Evolutionary conservation across 805 yeast species (phyloP), one percentile per base, ranked within the genome.

Genomic region (Geotrichum ghanense): DNA sequence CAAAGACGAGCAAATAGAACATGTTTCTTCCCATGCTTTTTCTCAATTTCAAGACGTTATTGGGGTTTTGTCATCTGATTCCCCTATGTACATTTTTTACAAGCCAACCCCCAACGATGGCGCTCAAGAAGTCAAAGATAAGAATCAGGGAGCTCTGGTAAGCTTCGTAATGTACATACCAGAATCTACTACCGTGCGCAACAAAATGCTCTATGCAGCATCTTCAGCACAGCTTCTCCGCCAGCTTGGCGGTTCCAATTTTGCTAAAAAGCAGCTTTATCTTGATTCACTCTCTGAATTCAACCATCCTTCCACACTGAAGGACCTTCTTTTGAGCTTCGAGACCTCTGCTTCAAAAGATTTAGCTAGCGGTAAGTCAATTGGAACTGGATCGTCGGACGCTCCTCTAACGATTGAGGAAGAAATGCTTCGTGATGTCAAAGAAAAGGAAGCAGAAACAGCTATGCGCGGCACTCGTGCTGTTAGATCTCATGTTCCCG

Each of bases 201-300:
- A 75, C 48, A 92, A 90, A 62, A 92, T 92, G 97, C 70, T 92
- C 43, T 92, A 89, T 62, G 97, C 97, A 3, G 85, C 96, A 2
- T 80, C 94, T 9, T 86, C 86, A 51, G 82, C 78, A 61, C 78
- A 92, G 1, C 64, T 92, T 31, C 66, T 84, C 47, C 77, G 83
- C 54, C 81, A 82, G 51, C 69, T 90, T 35, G 96, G 96, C 6
- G 73, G 74, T 3, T 56, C 68, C 16, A 73, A 72, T 48, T 65
- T 67, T 46, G 75, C 80, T 61, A 58, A 67, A 35, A 72, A 73
- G 2, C 66, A 72, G 43, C 58, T 81, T 5, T 72, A 74, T 49
- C 69, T 81, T 65, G 79, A 83, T 39, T 78, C 74, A 25, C 56
- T 71, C 37, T 73, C 68, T 6, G 94, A 80, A 56, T 59, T 80